These are phyloP conservation scores for Penicillium brevicompactum DNA, from an alignment of 2,329 filamentous ascomycete genomes.

Conservation along the genomic window DNA sequence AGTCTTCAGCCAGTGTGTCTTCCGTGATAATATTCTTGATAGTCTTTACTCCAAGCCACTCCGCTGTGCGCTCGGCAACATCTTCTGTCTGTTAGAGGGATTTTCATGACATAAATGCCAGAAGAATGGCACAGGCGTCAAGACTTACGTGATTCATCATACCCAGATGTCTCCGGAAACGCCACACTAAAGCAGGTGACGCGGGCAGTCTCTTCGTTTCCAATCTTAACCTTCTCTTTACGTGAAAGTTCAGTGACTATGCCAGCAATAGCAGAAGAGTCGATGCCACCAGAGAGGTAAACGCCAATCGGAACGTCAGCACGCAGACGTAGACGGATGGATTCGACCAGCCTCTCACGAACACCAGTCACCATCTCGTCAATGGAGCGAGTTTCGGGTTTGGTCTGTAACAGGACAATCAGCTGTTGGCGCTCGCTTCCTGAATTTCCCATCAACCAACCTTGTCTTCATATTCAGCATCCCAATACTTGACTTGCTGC, in stretches of 20 bases:
- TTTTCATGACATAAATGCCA: neutral
- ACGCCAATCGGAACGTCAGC: conserved; percentile 62
- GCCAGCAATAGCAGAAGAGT: conserved; percentile 60
- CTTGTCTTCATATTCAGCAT: conserved; percentile 56
- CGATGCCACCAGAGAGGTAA: conserved; percentile 60
- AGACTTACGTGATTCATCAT: conserved; percentile 51
- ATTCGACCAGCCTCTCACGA: conserved; percentile 53
- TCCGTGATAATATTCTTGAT: conserved; percentile 49
- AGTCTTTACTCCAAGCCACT: conserved; percentile 51
- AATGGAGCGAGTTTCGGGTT: conserved; percentile 47
- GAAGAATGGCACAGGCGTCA: neutral
- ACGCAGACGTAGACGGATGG: conserved; percentile 55
- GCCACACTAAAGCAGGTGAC: conserved; percentile 56
- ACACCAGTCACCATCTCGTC: conserved; percentile 57
- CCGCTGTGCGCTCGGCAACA: conserved; percentile 51
- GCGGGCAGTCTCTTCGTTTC: conserved; percentile 43
- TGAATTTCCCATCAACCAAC: conserved; percentile 24
- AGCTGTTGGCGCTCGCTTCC: neutral
- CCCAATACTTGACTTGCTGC: conserved; percentile 54
- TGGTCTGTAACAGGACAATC: conserved; percentile 20
- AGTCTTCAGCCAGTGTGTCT: conserved; percentile 43
- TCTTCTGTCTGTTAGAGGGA: conserved; percentile 17
- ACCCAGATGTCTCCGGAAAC: conserved; percentile 53
- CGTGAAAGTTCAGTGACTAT: conserved; percentile 57
- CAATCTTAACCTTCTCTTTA: conserved; percentile 50